A percentile compares a stretch with the other conserved stretches of the same genome.
These are phyloP conservation scores for Suzukiozyma palmioleophila DNA, from an alignment of 1,139 yeast genomes.

Conservation along the genomic window DNA sequence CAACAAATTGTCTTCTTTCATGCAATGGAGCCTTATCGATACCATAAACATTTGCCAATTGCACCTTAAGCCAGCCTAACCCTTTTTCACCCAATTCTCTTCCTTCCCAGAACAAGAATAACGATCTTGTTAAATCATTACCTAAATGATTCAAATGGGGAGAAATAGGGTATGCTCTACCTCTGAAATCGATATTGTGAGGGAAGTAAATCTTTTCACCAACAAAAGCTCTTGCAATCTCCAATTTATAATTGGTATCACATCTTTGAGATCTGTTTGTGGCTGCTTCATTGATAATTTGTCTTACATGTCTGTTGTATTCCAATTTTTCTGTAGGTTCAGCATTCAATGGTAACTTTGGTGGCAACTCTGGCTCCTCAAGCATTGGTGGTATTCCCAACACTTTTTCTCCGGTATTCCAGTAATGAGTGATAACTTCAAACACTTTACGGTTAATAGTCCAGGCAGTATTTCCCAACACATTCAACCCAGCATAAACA, in stretches of 20 bases:
- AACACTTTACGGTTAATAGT: conserved; percentile 75
- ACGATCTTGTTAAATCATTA: conserved; percentile 83
- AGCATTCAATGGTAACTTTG: conserved; percentile 58
- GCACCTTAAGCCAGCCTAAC: conserved; percentile 83
- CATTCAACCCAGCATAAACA: conserved; percentile 81
- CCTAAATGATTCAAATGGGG: conserved; percentile 83
- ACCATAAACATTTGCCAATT: conserved; percentile 84
- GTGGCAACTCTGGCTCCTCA: conserved; percentile 55
- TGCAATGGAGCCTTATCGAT: conserved; percentile 76
- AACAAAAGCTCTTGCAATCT: conserved; percentile 87
- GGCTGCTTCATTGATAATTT: conserved; percentile 55
- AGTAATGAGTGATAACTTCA: conserved; percentile 64
- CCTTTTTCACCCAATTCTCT: conserved; percentile 73
- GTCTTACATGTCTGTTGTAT: conserved; percentile 61
- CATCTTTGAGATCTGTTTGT: conserved; percentile 82
- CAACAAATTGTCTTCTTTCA: conserved; percentile 72
- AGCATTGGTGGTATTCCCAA: conserved; percentile 73
- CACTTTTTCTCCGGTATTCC: conserved; percentile 83
- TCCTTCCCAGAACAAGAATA: conserved; percentile 87
- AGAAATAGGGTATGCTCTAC: conserved; percentile 92
- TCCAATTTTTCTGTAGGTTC: conserved; percentile 71
- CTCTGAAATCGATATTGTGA: conserved; percentile 90
- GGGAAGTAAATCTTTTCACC: conserved; percentile 93
- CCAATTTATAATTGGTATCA: conserved; percentile 88
- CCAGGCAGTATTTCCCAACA: conserved; percentile 89